phyloP scores from a whole-genome alignment of 2,329 filamentous ascomycete species.

The Trichoderma aggressivum region DNA sequence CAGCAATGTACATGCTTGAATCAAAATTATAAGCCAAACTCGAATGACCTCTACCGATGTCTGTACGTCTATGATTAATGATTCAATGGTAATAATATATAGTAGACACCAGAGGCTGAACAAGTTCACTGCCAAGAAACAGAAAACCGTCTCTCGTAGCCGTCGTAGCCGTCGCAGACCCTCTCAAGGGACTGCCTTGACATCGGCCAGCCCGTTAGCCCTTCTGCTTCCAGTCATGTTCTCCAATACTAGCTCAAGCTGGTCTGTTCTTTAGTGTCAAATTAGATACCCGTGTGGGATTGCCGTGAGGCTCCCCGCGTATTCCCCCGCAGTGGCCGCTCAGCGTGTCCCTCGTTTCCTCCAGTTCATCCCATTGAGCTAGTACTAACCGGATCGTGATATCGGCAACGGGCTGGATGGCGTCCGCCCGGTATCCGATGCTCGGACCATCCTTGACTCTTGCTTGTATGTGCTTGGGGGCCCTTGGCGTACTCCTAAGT shows the following conservation, averaged over 20 bases:
- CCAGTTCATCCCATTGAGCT: no score
- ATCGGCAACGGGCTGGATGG: not conserved
- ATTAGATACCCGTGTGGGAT: not conserved
- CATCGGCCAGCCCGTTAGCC: not conserved
- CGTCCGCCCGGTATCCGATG: not conserved
- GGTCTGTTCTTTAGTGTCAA: not conserved
- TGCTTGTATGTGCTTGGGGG: not conserved
- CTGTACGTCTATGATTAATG: not conserved
- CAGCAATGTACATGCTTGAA: not conserved
- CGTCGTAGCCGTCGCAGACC: not conserved
- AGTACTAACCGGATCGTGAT: not conserved
- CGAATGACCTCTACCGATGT: not conserved
- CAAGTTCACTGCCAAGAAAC: not conserved
- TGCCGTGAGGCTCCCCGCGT: not conserved
- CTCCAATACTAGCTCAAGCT: not conserved
- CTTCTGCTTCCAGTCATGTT: not conserved
- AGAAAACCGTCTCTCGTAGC: not conserved
- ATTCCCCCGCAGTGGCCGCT: not conserved
- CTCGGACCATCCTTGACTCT: not conserved
- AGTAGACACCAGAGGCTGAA: fast-evolving
- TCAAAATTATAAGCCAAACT: not conserved
- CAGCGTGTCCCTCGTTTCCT: not conserved
- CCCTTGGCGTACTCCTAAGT: not conserved
- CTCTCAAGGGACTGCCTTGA: not conserved
- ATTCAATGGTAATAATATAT: fast-evolving